Base-by-base conservation (phyloP, 805 yeast species). In the Zygoascus biomembranicola region DNA sequence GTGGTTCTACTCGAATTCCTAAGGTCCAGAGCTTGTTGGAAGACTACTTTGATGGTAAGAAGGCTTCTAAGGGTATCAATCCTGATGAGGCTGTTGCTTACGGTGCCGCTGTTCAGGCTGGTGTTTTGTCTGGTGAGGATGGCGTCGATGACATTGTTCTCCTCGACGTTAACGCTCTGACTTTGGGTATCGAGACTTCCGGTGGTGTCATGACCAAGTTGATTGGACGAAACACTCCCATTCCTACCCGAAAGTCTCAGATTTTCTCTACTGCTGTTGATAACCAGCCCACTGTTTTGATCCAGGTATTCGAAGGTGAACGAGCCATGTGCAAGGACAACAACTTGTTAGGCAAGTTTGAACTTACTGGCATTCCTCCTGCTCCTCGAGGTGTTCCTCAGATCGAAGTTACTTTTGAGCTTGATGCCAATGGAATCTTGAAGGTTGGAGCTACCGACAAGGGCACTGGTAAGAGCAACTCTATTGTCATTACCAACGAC, bases 11-110 rank as follows among this genome's bases (percentile, higher is more conserved):
- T 53, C 88, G 98, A 81, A 94, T 92, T 77, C 99, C 98, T 76
- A 94, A 90, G 80, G 92, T 92, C 64, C 98, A 90, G 78, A 86
- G 87, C 75, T 79, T 92, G 66, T 80, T 92, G 63, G 95, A 92
- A 75, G 80, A 85, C 60, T 90, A 74, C 81, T 92, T 92, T 70
- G 83, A 85, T 67, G 96, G 96, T 66, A 92, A 94, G 80, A 90
- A 90, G 75, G 92, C 95, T 61, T 88, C 96, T 63, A 92, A 90
- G 81, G 92, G 96, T 66, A 92, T 92, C 68, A 92, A 92, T 79
- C 98, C 99, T 59, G 99, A 92, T 77, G 99, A 92, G 79, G 99
- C 99, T 71, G 98, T 92, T 68, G 99, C 98, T 45, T 92, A 84
- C 66, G 99, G 99, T 81, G 98, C 98, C 57, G 97, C 99, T 59